Conservation (phyloP, 345 rosid species). For the Eucalyptus camaldulensis region DNA sequence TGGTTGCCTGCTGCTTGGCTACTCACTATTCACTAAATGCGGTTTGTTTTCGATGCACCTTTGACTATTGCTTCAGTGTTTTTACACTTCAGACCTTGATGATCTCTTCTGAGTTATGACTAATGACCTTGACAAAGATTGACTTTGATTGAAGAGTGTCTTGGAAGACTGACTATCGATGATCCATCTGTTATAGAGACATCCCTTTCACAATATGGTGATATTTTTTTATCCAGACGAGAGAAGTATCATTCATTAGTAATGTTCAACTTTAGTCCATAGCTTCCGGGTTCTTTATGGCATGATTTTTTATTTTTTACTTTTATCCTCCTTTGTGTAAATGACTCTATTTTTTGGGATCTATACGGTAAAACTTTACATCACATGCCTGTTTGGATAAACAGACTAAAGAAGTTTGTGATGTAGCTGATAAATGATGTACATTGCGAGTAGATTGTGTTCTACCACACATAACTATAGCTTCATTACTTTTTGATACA, state of each 20-base stretch:
- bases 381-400: fast-evolving
- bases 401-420: neutral
- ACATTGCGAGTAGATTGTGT: neutral
- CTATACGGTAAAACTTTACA: too few species aligned
- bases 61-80: neutral
- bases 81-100: neutral
- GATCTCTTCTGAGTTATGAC: neutral
- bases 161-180: too few species aligned
- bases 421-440: constrained; percentile 65
- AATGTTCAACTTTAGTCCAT: too few species aligned
- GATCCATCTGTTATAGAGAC: too few species aligned
- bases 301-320: too few species aligned
- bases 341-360: too few species aligned
- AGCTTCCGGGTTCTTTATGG: too few species aligned
- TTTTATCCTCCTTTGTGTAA: too few species aligned
- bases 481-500: neutral
- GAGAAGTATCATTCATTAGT: too few species aligned
- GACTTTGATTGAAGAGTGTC: neutral
- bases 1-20: constrained; percentile 95
- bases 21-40: constrained; percentile 70
- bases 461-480: neutral
- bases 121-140: constrained; percentile 49
- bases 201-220: too few species aligned
- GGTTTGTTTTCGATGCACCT: constrained; percentile 23
- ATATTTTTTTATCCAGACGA: too few species aligned